Conservation (phyloP, 805 yeast species). For the Hanseniaspora guilliermondii region DNA sequence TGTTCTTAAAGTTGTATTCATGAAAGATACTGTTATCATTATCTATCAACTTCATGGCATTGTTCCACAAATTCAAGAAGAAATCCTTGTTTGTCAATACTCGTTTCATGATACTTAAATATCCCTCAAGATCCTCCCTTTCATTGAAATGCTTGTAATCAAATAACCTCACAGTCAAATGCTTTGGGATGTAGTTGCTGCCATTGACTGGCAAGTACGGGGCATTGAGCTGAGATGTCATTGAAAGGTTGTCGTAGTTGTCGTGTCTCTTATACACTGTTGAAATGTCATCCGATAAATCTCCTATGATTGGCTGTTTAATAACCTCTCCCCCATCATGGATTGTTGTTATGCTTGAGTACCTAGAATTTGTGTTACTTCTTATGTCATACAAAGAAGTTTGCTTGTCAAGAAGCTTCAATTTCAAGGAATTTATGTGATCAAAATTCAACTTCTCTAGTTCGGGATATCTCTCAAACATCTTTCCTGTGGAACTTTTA, state of each 20-base stretch:
- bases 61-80: neutral
- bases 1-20: neutral
- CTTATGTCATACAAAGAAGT: neutral
- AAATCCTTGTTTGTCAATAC: neutral
- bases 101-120: neutral
- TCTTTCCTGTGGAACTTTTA: neutral
- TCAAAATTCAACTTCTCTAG: neutral
- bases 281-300: neutral
- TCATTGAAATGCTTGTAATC: slow-evolving; percentile 1
- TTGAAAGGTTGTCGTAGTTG: neutral
- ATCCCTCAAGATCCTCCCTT: neutral
- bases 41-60: neutral
- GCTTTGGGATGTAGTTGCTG: neutral
- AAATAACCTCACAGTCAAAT: neutral
- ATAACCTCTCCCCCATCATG: neutral
- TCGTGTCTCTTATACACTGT: neutral
- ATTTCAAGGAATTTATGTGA: neutral
- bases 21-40: neutral
- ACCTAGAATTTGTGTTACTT: neutral
- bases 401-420: neutral
- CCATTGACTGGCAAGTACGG: neutral
- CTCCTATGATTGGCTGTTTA: neutral
- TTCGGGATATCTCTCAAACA: neutral
- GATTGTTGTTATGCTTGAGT: neutral
- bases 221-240: neutral